A percentile compares a stretch with the other conserved stretches of the same genome.
Evolutionary conservation across 352 stramenopile genomes (phyloP).

Genomic region (Halophytophthora polymorphica): DNA sequence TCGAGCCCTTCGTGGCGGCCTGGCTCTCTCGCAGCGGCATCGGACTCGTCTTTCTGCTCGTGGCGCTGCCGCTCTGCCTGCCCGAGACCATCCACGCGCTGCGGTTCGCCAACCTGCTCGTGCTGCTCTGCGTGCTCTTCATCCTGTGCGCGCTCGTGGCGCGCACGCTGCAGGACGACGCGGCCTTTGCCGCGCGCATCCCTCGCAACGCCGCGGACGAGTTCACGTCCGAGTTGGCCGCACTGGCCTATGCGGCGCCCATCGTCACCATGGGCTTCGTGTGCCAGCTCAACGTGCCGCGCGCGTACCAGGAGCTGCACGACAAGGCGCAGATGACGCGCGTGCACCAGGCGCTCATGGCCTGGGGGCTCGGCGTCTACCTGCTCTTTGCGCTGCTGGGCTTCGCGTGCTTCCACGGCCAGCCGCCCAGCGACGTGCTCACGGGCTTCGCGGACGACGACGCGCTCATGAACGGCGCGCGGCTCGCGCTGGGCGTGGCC

Average conservation of each 20-base stretch:
- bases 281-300: conserved; percentile 79
- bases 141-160: conserved; percentile 67
- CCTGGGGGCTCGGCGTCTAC: conserved; percentile 54
- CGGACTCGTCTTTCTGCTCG: conserved; percentile 57
- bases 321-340: conserved; percentile 65
- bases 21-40: conserved; percentile 59
- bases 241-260: conserved; percentile 67
- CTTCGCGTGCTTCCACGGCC: conserved; percentile 76
- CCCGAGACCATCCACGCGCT: conserved; percentile 84
- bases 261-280: conserved; percentile 82
- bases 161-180: conserved; percentile 44
- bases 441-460: conserved; percentile 70
- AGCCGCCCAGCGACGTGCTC: conserved; percentile 83
- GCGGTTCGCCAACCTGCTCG: conserved; percentile 74
- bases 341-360: conserved; percentile 64
- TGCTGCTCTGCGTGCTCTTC: conserved; percentile 77
- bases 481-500: conserved; percentile 62
- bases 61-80: conserved; percentile 74
- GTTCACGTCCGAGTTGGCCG: conserved; percentile 58
- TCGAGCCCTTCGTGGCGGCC: conserved; percentile 66
- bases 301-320: conserved; percentile 74
- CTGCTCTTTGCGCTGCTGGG: conserved; percentile 63
- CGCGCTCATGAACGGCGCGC: conserved; percentile 73
- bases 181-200: conserved; percentile 35
- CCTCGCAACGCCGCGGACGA: conserved; percentile 37